A percentile compares a stretch with the other conserved stretches of the same genome.
Evolutionary conservation across 1,284 basidiomycete species (phyloP).

Genomic region (Vanrija pseudolonga): DNA sequence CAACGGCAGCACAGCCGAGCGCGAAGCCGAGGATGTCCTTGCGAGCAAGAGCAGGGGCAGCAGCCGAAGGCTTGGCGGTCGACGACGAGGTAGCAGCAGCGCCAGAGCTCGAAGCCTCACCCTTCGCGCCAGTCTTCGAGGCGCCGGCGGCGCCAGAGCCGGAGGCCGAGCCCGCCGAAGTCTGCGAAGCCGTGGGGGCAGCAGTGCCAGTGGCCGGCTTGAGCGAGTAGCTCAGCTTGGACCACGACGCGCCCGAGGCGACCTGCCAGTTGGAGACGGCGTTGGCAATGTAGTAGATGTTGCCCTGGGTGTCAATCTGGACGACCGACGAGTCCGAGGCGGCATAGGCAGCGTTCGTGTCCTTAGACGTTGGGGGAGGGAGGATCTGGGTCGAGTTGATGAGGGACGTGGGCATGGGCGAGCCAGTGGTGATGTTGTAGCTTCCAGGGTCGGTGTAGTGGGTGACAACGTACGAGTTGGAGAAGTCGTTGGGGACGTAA

Average conservation of each 20-base stretch:
- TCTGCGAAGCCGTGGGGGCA: conserved; percentile 3
- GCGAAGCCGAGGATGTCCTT: no score
- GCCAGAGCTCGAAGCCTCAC: no score
- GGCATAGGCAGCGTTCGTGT: conserved; percentile 66
- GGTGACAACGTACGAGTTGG: conserved; percentile 67
- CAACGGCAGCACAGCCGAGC: no score
- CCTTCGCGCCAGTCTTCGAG: no score
- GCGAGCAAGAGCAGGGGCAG: no score
- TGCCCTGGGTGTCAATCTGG: conserved; percentile 67
- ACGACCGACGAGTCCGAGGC: conserved; percentile 66
- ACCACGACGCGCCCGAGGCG: conserved; percentile 36
- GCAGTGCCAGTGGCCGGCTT: conserved; percentile 14
- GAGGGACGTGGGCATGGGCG: conserved; percentile 38
- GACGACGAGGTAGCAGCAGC: no score
- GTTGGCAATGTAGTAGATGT: conserved; percentile 66
- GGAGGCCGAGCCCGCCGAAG: conserved; percentile 11
- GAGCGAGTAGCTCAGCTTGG: conserved; percentile 43
- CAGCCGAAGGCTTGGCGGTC: no score
- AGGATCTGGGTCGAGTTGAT: conserved; percentile 72
- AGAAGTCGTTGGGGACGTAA: conserved; percentile 76
- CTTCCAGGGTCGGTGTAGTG: conserved; percentile 48
- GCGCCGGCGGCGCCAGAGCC: no score
- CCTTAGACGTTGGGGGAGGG: conserved; percentile 64
- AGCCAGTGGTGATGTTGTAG: conserved; percentile 29
- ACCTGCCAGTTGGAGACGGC: conserved; percentile 49